Percentiles rank a stretch among this genome's conserved stretches.
Conservation (phyloP, 352 stramenopile species). For the Phytophthora sojae region DNA sequence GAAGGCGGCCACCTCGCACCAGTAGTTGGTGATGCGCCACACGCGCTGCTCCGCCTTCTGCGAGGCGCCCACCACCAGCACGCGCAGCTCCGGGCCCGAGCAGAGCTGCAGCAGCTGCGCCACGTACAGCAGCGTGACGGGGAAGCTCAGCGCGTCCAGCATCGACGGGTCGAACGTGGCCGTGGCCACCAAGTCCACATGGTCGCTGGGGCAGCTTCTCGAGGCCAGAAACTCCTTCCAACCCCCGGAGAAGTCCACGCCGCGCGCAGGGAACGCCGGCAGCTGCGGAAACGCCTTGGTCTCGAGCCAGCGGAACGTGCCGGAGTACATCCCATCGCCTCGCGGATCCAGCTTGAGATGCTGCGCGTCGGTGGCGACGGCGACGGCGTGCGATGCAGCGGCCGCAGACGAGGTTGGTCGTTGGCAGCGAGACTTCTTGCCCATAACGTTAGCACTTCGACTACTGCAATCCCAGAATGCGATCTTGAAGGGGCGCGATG, state of each 20-base stretch:
- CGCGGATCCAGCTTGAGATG: slow-evolving; percentile 72
- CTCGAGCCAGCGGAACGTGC: slow-evolving; percentile 82
- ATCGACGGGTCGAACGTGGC: slow-evolving; percentile 67
- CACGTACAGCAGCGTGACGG: slow-evolving; percentile 66
- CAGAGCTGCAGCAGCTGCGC: slow-evolving; percentile 45
- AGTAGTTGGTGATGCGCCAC: slow-evolving; percentile 74
- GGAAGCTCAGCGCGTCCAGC: slow-evolving; percentile 80
- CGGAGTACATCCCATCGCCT: slow-evolving; percentile 82
- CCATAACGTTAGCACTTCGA: slow-evolving; percentile 23
- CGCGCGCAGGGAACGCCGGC: slow-evolving; percentile 27
- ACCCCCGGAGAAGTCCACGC: slow-evolving; percentile 36
- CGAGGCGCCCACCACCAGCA: slow-evolving; percentile 70
- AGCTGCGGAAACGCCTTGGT: slow-evolving; percentile 62
- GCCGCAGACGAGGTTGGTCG: background rate
- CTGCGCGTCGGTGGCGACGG: slow-evolving; percentile 18
- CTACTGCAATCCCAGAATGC: background rate
- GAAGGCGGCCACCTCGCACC: slow-evolving; percentile 57
- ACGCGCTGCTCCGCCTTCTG: slow-evolving; percentile 79
- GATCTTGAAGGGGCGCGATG: background rate
- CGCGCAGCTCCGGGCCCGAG: slow-evolving; percentile 25
- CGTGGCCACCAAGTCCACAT: slow-evolving; percentile 43
- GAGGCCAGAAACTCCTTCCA: slow-evolving; percentile 67
- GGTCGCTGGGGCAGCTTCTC: slow-evolving; percentile 22
- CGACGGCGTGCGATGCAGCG: background rate
- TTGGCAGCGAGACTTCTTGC: slow-evolving; percentile 22